Percentiles rank a stretch among this genome's conserved stretches.
These are phyloP conservation scores for Aristolochia contorta DNA, from an alignment of 164 flowering plant species.

Conservation along the genomic window DNA sequence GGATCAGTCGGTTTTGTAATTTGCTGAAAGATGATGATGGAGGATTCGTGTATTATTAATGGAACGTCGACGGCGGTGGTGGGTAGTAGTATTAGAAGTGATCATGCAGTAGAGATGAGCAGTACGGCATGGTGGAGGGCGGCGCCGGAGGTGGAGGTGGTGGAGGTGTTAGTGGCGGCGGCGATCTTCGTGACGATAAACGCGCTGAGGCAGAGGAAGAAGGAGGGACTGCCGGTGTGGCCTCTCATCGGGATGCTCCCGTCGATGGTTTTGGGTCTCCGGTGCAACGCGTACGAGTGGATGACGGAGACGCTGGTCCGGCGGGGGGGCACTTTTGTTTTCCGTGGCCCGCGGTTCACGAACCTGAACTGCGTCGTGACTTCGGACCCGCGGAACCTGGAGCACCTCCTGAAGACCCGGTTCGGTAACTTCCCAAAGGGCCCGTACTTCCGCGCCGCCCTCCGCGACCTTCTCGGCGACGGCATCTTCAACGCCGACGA, in stretches of 20 bases:
- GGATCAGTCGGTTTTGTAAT: no score
- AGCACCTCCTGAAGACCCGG: slow-evolving; percentile 67
- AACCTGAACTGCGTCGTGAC: slow-evolving; percentile 68
- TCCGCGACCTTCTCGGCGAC: slow-evolving; percentile 72
- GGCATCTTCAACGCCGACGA: slow-evolving; percentile 87
- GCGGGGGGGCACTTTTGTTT: slow-evolving; percentile 54
- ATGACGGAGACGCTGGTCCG: slow-evolving; percentile 30
- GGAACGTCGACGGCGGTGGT: no score
- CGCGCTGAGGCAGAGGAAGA: slow-evolving; percentile 43
- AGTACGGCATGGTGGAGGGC: neutral
- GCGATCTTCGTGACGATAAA: slow-evolving; percentile 45
- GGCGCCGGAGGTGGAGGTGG: slow-evolving; percentile 30
- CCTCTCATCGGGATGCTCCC: slow-evolving; percentile 87
- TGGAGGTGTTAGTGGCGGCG: slow-evolving; percentile 50
- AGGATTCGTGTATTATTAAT: no score
- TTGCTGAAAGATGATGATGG: no score
- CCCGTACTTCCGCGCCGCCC: slow-evolving; percentile 32
- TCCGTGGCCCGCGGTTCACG: slow-evolving; percentile 62
- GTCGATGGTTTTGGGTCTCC: slow-evolving; percentile 38
- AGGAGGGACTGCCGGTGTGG: slow-evolving; percentile 67
- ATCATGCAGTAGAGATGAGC: neutral
- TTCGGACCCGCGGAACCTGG: slow-evolving; percentile 70
- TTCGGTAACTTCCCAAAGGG: slow-evolving; percentile 76
- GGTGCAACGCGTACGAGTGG: slow-evolving; percentile 58
- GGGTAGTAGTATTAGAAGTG: neutral